phyloP scores from a whole-genome alignment of 208 protist species.

The Leptomonas pyrrhocoris region DNA sequence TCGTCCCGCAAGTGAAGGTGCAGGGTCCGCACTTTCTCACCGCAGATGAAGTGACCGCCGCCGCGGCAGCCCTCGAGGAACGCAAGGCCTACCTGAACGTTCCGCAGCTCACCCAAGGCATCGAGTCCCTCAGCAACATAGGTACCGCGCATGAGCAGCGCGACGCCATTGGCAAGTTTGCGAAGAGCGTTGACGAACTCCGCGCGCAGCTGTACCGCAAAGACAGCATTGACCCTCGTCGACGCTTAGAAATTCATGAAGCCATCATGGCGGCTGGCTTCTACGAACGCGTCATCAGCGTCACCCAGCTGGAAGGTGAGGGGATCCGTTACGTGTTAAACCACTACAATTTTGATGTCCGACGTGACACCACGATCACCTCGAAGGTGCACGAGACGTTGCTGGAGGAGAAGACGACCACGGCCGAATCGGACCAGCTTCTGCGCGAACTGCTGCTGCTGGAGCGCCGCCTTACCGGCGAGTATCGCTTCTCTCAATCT shows the following conservation, averaged over 20 bases:
- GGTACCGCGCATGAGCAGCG: constrained; percentile 44
- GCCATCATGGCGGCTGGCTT: constrained; percentile 90
- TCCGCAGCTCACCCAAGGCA: constrained; percentile 38
- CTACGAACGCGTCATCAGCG: constrained; percentile 68
- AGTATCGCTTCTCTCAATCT: constrained; percentile 74
- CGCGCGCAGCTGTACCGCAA: constrained; percentile 73
- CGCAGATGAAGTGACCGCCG: constrained; percentile 37
- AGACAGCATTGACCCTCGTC: constrained; percentile 52
- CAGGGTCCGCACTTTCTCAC: constrained; percentile 46
- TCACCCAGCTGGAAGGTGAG: constrained; percentile 75
- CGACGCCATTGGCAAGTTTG: constrained; percentile 42
- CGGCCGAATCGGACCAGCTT: constrained; percentile 78
- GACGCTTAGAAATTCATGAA: constrained; percentile 83
- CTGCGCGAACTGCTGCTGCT: constrained; percentile 78
- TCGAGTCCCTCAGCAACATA: constrained; percentile 45
- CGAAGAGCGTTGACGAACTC: constrained; percentile 50
- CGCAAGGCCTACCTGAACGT: constrained; percentile 44
- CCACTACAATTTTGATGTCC: constrained; percentile 92
- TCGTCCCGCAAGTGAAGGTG: constrained; percentile 66
- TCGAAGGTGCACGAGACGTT: constrained; percentile 68
- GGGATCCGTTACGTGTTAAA: constrained; percentile 80
- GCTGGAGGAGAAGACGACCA: constrained; percentile 46
- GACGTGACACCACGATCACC: constrained; percentile 82
- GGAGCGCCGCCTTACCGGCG: constrained; percentile 81
- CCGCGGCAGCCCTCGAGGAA: constrained; percentile 56